These are phyloP conservation scores for Geotrichum candidum DNA, from an alignment of 1,139 yeast genomes.

Conservation along the genomic window DNA sequence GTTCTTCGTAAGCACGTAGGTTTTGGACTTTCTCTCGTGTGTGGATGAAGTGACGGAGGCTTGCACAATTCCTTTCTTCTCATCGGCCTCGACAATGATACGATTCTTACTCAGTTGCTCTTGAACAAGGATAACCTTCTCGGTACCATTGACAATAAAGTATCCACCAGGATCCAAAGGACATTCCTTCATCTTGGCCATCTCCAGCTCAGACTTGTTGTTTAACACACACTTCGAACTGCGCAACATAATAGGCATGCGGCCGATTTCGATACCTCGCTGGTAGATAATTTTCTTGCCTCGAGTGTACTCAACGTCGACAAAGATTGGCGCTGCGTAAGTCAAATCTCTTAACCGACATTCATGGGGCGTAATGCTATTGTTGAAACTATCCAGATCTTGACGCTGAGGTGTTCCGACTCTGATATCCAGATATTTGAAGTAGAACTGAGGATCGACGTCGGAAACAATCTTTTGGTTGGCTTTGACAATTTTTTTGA, in stretches of 20 bases:
- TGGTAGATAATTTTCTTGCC: slow-evolving; percentile 89
- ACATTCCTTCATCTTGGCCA: slow-evolving; percentile 90
- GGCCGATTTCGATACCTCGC: slow-evolving; percentile 86
- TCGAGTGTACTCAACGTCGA: slow-evolving; percentile 93
- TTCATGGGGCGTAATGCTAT: slow-evolving; percentile 80
- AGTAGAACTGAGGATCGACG: slow-evolving; percentile 93
- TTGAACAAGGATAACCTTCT: slow-evolving; percentile 91
- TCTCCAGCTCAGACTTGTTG: slow-evolving; percentile 68
- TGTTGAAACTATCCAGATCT: slow-evolving; percentile 41
- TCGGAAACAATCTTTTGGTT: slow-evolving; percentile 85
- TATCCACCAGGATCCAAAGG: slow-evolving; percentile 99
- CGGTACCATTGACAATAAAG: slow-evolving; percentile 86
- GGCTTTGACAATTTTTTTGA: slow-evolving; percentile 86
- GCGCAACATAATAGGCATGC: slow-evolving; percentile 97
- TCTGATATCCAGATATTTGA: slow-evolving; percentile 85
- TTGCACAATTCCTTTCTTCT: slow-evolving; percentile 87
- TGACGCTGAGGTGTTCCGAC: slow-evolving; percentile 55
- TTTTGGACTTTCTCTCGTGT: slow-evolving; percentile 94
- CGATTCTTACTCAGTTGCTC: slow-evolving; percentile 96
- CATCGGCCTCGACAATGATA: slow-evolving; percentile 96
- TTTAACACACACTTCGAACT: slow-evolving; percentile 83
- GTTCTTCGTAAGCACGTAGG: slow-evolving; percentile 89
- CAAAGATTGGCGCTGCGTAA: slow-evolving; percentile 92
- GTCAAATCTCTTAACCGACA: slow-evolving; percentile 93
- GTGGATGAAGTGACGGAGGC: slow-evolving; percentile 97